Conservation (phyloP, 257 asterid genomes). For the Solanum piurae region DNA sequence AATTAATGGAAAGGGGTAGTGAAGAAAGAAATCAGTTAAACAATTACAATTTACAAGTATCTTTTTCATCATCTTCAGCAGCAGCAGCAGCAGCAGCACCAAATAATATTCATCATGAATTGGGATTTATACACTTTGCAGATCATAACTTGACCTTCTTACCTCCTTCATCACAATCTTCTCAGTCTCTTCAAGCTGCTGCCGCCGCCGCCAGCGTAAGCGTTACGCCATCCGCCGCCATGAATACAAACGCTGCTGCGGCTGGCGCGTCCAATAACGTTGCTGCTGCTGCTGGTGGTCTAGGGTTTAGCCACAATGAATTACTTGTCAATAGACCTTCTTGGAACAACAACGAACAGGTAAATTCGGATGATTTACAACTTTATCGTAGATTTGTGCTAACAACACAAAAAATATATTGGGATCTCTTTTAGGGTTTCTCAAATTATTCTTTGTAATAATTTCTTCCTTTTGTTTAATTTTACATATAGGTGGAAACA, state of each 20-base stretch:
- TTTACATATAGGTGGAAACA: constrained; percentile 31
- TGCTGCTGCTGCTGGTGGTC: constrained; percentile 6
- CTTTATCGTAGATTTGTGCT: neutral
- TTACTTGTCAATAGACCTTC: constrained; percentile 35
- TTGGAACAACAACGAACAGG: constrained; percentile 70
- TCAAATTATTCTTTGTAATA: constrained; percentile 10
- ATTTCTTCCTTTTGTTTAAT: neutral
- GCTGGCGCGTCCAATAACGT: neutral
- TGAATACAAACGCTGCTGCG: neutral
- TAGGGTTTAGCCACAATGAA: constrained; percentile 45
- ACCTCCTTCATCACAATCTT: constrained; percentile 24
- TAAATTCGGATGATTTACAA: neutral
- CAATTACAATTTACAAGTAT: constrained; percentile 31
- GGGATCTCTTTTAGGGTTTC: neutral
- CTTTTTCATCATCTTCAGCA: constrained; percentile 15
- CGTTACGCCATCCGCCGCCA: neutral
- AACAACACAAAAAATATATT: neutral
- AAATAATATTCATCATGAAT: constrained; percentile 25
- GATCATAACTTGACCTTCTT: constrained; percentile 58
- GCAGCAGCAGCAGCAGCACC: neutral
- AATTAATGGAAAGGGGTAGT: constrained; percentile 33
- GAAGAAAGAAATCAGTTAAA: constrained; percentile 30
- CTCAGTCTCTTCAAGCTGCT: constrained; percentile 7
- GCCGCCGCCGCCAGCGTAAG: neutral
- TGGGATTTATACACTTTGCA: constrained; percentile 69